Percentiles rank a stretch among this genome's conserved stretches.
Evolutionary conservation across 169 alveolate genomes (phyloP).

Genomic region (Plasmodium coatneyi): DNA sequence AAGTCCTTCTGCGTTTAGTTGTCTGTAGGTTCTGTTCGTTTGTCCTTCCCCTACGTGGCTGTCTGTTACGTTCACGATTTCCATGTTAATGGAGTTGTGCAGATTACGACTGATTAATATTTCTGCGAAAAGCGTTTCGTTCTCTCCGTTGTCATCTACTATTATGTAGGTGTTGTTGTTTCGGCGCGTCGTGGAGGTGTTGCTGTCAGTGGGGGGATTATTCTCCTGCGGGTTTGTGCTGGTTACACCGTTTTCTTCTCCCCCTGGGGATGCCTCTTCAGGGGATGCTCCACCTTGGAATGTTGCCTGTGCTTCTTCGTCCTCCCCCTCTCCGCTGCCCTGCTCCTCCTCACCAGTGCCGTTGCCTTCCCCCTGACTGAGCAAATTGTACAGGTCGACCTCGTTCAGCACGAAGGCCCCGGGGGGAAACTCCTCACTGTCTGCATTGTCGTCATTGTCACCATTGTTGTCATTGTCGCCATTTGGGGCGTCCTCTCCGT

Average conservation of each 20-base stretch:
- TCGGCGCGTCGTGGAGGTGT: not conserved
- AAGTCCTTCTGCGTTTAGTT: constrained; percentile 34
- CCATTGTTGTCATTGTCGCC: not conserved
- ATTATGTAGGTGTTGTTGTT: constrained; percentile 43
- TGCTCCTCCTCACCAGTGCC: not conserved
- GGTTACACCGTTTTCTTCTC: not conserved
- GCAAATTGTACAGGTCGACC: not conserved
- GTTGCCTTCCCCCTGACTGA: not conserved
- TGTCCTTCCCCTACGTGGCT: constrained; percentile 2
- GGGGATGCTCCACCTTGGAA: not conserved
- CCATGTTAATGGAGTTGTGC: constrained; percentile 34
- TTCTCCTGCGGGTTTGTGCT: not conserved
- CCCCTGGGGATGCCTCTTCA: no score
- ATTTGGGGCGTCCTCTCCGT: not conserved
- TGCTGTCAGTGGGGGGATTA: not conserved
- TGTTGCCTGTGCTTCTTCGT: not conserved
- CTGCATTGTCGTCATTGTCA: not conserved
- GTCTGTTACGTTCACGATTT: constrained; percentile 27
- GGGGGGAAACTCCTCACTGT: not conserved
- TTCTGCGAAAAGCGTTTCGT: constrained; percentile 59
- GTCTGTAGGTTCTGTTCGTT: constrained; percentile 7
- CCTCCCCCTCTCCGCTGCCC: not conserved
- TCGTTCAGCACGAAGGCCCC: not conserved
- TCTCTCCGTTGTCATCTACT: constrained; percentile 53
- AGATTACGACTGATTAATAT: constrained; percentile 25